A percentile compares a stretch with the other conserved stretches of the same genome.
These are phyloP conservation scores for Scheffersomyces cryptocercus DNA, from an alignment of 1,139 yeast species.

Conservation along the genomic window DNA sequence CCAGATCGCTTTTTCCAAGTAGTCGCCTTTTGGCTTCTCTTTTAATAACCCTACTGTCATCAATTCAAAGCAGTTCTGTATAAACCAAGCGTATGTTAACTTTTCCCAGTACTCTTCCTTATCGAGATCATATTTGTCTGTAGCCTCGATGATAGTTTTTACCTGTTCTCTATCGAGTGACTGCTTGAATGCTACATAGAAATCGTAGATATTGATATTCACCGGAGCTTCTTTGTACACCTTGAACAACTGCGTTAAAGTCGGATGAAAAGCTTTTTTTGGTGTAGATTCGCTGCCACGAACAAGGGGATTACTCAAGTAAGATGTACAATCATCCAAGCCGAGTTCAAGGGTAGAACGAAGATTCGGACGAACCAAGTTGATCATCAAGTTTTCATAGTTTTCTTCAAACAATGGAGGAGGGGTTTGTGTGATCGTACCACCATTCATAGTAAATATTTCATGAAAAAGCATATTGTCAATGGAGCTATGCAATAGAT, in stretches of 20 bases:
- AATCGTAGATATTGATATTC: slow-evolving; percentile 73
- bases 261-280: slow-evolving; percentile 40
- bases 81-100: slow-evolving; percentile 41
- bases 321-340: slow-evolving; percentile 30
- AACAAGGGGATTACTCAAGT: slow-evolving; percentile 28
- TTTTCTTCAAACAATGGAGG: slow-evolving; percentile 34
- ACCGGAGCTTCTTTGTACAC: slow-evolving; percentile 82
- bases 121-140: slow-evolving; percentile 3
- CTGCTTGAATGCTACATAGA: slow-evolving; percentile 68
- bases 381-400: slow-evolving; percentile 39
- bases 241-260: slow-evolving; percentile 59
- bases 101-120: slow-evolving; percentile 23
- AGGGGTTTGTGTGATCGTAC: slow-evolving; percentile 10
- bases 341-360: slow-evolving; percentile 34
- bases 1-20: slow-evolving; percentile 48
- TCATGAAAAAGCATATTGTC: slow-evolving; percentile 37
- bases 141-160: slow-evolving; percentile 10
- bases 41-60: slow-evolving; percentile 41
- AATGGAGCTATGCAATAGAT: slow-evolving; percentile 20
- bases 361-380: slow-evolving; percentile 39
- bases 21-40: slow-evolving; percentile 47
- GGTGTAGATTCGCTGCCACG: slow-evolving; percentile 5
- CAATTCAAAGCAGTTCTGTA: slow-evolving; percentile 44
- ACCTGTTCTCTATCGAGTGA: slow-evolving; percentile 46
- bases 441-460: slow-evolving; percentile 40